Base-by-base conservation (phyloP, 345 rosid species). In the Salix arbutifolia region DNA sequence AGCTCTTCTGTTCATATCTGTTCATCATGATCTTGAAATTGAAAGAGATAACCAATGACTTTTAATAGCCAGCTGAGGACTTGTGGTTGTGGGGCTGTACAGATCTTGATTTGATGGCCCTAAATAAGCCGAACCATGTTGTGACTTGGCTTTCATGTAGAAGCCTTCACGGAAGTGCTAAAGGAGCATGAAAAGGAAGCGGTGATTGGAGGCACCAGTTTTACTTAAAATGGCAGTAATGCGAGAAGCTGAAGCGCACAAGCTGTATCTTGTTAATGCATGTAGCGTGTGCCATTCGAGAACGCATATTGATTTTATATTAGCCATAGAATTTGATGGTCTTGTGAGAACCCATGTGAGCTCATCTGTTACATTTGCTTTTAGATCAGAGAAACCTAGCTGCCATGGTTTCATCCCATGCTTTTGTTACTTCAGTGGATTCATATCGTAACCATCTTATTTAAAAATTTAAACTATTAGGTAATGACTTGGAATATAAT, bases 1-100 rank as follows among this genome's bases (percentile, higher is more conserved):
- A 83, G 28, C 67, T 52, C 65, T 78, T 87, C 80, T 78, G 70
- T 23, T 72, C 72, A 66, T 81, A 75, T 78, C 74, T 4, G 78
- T 56, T 11, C 75, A 77, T 65, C 73, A 77, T 69, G 67, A 62
- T 58, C 58, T 23, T 40, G 37, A 67, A 26, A n/a, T 40, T 62
- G 73, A 76, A 80, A 70, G 38, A 25, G 76, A 77, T 38, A 11
- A 61, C 70, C 78, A 69, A 66, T 13, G 70, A 21, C 37, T 65
- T 70, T 53, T 71, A 25, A 13, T 56, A 53, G 44, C 77, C 78
- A 72, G 37, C 40, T 5, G 58, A 12, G 8, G 71, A 71, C 23
- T 68, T 42, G 65, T 81, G 81, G 81, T 6, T 66, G 48, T 58
- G 50, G 30, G 2, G 58, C 53, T 18, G 6, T 56, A 6, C 0